A percentile compares a stretch with the other conserved stretches of the same genome.
Conservation (phyloP, 1,284 basidiomycete species). For the Trametes pubescens region DNA sequence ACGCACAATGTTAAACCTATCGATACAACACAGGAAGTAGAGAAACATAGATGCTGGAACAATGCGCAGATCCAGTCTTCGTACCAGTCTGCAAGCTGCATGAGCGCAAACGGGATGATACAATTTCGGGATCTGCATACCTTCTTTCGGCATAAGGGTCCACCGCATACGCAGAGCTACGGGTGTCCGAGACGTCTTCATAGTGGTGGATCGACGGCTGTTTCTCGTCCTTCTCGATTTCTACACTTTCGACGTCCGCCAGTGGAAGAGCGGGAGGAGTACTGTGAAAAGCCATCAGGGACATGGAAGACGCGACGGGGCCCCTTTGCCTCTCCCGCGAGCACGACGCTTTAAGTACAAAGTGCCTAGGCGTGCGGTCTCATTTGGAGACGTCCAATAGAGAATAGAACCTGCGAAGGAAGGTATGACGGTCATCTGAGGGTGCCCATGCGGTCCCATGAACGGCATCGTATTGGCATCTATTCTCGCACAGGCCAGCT, state of each 20-base stretch:
- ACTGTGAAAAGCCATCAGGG: constrained; percentile 1
- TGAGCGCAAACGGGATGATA: not conserved
- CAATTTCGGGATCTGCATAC: not conserved
- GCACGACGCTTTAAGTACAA: not conserved
- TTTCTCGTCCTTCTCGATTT: constrained; percentile 15
- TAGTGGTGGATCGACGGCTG: constrained; percentile 8
- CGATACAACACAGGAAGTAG: constrained; percentile 30
- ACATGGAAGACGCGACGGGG: not conserved
- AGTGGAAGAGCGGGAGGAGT: not conserved
- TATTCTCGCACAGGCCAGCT: constrained; percentile 10
- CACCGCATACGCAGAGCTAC: not conserved
- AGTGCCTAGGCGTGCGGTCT: not conserved
- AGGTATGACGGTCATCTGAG: constrained; percentile 11
- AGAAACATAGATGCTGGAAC: constrained; percentile 25
- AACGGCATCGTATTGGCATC: not conserved
- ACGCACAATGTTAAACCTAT: constrained; percentile 32
- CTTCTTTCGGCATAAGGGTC: constrained; percentile 22
- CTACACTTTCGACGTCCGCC: not conserved
- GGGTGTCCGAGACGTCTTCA: constrained; percentile 7
- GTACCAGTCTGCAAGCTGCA: not conserved
- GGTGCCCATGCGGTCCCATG: not conserved
- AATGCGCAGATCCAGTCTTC: constrained; percentile 27
- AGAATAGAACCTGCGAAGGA: not conserved
- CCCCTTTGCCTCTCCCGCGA: not conserved
- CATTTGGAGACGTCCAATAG: not conserved